Evolutionary conservation across 805 yeast species (phyloP), one percentile per base, ranked within the genome.

Genomic region (Saccharomycopsis sp.): DNA sequence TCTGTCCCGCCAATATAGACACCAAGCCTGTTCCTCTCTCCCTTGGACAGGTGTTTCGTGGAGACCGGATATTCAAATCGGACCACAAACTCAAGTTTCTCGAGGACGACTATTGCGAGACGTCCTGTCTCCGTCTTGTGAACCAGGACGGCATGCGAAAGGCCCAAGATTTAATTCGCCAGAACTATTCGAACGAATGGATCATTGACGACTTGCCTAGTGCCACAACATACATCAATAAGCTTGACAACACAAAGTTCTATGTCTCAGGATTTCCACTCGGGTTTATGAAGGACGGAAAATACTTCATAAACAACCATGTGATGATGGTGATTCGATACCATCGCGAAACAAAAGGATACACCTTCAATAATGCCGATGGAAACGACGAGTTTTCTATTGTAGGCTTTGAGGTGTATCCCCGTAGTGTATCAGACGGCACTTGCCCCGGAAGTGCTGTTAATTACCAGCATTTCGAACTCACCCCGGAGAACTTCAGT

Each of bases 401-500:
- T 64, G 96, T 90, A 18, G 97, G 96, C 0, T 87, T 91, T 64
- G 97, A 90, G 71, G 88, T 89, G 14, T 90, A 90, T 67, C 97
- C 97, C 9, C 85, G 82, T 67, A 86, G 94, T 56, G 91, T 87
- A 12, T 73, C 78, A 50, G 73, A 82, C 78, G 51, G 34, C 9
- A 68, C 77, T 54, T 90, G 97, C 69, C 95, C 96, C 1, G 91
- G 91, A 12, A 75, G 84, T 7, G 83, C 79, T 62, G 34, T 41
- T 8, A 72, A 79, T 64, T 85, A 75, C 67, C 73, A 79, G 41
- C 82, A 83, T 61, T 82, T 77, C 63, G 81, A 83, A 46, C 66
- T 89, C 5, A 71, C 77, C 20, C 64, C 60, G 16, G 76, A 73
- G 12, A 64, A 69, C n/a, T 66, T 73, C 1, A 14, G 14, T 15